Base-by-base conservation (phyloP, 768 basidiomycete genomes). In the Lactifluus pinguis region DNA sequence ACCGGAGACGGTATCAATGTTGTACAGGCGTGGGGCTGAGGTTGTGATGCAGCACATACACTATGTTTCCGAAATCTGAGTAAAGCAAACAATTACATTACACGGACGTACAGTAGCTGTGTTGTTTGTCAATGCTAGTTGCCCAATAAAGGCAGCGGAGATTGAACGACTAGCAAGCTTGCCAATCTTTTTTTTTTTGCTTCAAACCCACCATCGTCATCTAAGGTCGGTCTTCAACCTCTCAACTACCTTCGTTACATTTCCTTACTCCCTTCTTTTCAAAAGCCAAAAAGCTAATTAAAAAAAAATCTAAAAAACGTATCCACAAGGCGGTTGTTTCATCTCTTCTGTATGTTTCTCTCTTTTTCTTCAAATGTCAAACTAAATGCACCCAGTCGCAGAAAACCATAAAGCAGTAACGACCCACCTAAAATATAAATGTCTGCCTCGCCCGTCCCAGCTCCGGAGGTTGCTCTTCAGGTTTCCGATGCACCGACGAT, bases 351-450 rank as follows among this genome's bases (percentile, higher is more conserved):
- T 85, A 69, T 64, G 81, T 77, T 61, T 52, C 60, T 44, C 64
- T n/a, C 11, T 53, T 66, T 57, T 55, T 62, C 61, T 4, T 59
- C 54, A 57, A 61, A 25, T 25, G 25, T 2, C 7, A 9, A n/a
- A 19, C 15, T n/a, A 11, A 44, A 49, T 57, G n/a, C 25, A 51
- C 29, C 36, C 41, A 57, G 49, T 60, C 59, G 49, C 72, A 84
- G 81, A 86, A 87, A 89, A 90, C 88, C 80, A 85, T 81, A 85
- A 89, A 89, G 84, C 87, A 92, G 89, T 92, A 92, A 92, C 89
- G 89, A 92, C 86, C 81, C 38, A 67, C 65, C 57, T 57, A 68
- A 71, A 75, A 73, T 68, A 64, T 58, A 74, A 66, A 76, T 75
- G 75, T 75, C 76, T 61, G 69, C 72, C 53, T 69, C 73, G 58